These are phyloP conservation scores for Scheffersomyces insectosa DNA, from an alignment of 1,139 yeast genomes.

Conservation along the genomic window DNA sequence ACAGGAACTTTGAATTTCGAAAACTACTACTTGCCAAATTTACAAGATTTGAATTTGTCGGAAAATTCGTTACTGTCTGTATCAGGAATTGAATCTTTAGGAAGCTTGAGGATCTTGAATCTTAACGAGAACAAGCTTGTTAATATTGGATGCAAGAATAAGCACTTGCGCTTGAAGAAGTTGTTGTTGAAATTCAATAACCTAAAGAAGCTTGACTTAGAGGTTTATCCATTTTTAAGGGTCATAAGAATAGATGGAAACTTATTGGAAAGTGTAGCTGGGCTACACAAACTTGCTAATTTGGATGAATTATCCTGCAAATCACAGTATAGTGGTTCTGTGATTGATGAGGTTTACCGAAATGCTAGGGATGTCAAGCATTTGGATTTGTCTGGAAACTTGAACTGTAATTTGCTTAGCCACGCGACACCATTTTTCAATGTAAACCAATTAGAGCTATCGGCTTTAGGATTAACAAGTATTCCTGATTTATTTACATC, in stretches of 20 bases:
- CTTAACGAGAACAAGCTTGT: constrained; percentile 43
- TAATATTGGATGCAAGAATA: constrained; percentile 20
- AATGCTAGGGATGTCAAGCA: constrained; percentile 21
- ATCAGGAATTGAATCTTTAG: constrained; percentile 35
- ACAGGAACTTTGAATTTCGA: constrained; percentile 40
- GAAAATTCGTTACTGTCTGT: constrained; percentile 40
- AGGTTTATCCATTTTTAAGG: constrained; percentile 38
- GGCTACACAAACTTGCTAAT: constrained; percentile 31
- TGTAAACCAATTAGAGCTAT: constrained; percentile 39
- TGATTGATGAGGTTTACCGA: constrained; percentile 21
- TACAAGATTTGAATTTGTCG: constrained; percentile 48
- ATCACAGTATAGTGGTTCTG: constrained; percentile 26
- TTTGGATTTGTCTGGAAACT: constrained; percentile 45
- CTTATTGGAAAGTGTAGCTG: constrained; percentile 23
- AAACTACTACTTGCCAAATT: constrained; percentile 32
- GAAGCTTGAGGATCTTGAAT: constrained; percentile 40
- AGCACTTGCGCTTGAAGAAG: constrained; percentile 40
- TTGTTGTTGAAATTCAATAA: constrained; percentile 43
- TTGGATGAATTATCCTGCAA: constrained; percentile 47
- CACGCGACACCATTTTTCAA: constrained; percentile 30
- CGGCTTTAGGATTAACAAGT: constrained; percentile 43
- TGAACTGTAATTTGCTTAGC: constrained; percentile 9
- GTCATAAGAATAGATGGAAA: constrained; percentile 52
- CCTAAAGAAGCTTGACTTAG: constrained; percentile 31
- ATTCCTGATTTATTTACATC: constrained; percentile 38